Percentiles rank a stretch among this genome's conserved stretches.
Conservation (phyloP, 2,329 filamentous ascomycete genomes). For the Dactylellina leptospora region DNA sequence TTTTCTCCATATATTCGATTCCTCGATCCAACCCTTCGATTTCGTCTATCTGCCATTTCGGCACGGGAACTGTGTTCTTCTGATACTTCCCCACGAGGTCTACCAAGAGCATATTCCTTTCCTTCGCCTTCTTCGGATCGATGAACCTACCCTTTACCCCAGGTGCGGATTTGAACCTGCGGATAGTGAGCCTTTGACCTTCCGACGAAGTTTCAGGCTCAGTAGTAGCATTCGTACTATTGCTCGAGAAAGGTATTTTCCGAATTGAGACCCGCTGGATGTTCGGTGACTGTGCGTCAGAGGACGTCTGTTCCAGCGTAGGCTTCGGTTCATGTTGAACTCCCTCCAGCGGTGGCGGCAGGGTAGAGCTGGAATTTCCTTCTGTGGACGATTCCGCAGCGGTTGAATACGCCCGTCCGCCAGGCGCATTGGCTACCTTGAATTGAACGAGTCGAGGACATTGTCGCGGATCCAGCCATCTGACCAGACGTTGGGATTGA, state of each 20-base stretch:
- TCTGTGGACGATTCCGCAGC: neutral
- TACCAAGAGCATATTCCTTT: neutral
- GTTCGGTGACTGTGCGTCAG: too few relatives aligned
- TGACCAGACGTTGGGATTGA: neutral
- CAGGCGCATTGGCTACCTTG: neutral
- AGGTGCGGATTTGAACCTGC: too few relatives aligned
- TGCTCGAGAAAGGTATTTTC: too few relatives aligned
- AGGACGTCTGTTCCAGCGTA: neutral
- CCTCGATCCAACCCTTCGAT: slow-evolving; percentile 6
- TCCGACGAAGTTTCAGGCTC: too few relatives aligned
- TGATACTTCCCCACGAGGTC: neutral
- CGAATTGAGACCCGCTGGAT: too few relatives aligned
- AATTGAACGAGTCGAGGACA: neutral
- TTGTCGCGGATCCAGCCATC: neutral
- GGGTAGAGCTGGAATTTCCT: neutral
- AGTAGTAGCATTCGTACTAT: too few relatives aligned
- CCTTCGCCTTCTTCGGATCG: too few relatives aligned
- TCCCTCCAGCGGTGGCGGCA: neutral
- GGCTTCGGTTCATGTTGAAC: neutral
- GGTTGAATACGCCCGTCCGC: neutral
- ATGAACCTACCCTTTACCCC: too few relatives aligned
- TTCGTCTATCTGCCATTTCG: slow-evolving; percentile 12
- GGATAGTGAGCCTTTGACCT: too few relatives aligned
- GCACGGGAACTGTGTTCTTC: neutral
- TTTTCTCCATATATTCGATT: neutral